phyloP scores from a whole-genome alignment of 106 monocot genomes.

The Chionographis japonica region DNA sequence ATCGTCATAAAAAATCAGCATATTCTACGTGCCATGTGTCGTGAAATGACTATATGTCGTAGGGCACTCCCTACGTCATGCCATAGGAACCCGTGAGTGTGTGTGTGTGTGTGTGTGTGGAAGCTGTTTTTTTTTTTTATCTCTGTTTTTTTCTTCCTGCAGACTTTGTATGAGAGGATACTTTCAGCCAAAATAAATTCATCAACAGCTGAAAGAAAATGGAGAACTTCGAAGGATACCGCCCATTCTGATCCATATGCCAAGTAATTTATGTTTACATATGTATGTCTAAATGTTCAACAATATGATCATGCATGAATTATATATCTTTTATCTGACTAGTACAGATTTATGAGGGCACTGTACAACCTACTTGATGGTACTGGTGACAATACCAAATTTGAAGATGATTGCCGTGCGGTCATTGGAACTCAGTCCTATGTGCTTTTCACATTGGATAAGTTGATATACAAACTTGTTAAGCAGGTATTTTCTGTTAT shows the following conservation, averaged over 20 bases:
- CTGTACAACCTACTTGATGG: slow-evolving; percentile 78
- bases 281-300: background rate
- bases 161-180: slow-evolving; percentile 94
- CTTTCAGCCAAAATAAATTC: slow-evolving; percentile 87
- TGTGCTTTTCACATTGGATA: slow-evolving; percentile 94
- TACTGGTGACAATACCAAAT: slow-evolving; percentile 85
- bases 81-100: too few relatives aligned
- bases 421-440: slow-evolving; percentile 91
- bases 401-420: slow-evolving; percentile 90
- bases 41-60: too few relatives aligned
- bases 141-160: slow-evolving; percentile 17
- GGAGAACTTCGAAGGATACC: slow-evolving; percentile 62
- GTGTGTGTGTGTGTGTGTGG: background rate
- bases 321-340: slow-evolving; percentile 1
- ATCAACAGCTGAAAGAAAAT: slow-evolving; percentile 60
- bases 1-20: too few relatives aligned
- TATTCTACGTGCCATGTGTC: too few relatives aligned
- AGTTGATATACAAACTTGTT: slow-evolving; percentile 91
- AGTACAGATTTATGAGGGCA: slow-evolving; percentile 70
- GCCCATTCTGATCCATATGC: slow-evolving; percentile 65
- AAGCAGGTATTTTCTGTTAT: slow-evolving; percentile 59
- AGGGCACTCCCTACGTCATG: too few relatives aligned
- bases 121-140: background rate
- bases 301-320: background rate
- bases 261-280: slow-evolving; percentile 37